Evolutionary conservation across 371 early-diverging fungal genomes (phyloP).

Genomic region (Mucor ambiguus): DNA sequence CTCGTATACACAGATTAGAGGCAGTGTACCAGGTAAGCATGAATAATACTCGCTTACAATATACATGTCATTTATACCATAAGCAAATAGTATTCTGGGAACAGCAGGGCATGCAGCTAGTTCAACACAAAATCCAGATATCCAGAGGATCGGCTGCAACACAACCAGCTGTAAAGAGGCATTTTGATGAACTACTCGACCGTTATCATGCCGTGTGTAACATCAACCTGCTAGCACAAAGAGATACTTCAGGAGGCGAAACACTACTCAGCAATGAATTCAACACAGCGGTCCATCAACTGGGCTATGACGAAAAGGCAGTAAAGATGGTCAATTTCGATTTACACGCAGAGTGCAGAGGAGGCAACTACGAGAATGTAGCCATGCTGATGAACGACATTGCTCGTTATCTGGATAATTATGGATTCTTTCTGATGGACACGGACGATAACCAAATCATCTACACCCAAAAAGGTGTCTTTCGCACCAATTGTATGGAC

Average conservation of each 20-base stretch:
- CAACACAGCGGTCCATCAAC: conserved; percentile 55
- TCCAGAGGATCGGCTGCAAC: conserved; percentile 70
- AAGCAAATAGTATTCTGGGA: conserved; percentile 89
- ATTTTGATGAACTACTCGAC: conserved; percentile 76
- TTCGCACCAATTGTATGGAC: conserved; percentile 98
- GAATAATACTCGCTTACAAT: background rate
- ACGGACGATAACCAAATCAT: conserved; percentile 57
- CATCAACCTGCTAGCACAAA: conserved; percentile 81
- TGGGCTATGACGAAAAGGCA: conserved; percentile 21
- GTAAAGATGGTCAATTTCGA: conserved; percentile 78
- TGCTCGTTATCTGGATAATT: conserved; percentile 46
- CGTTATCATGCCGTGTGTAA: conserved; percentile 79
- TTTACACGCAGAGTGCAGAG: conserved; percentile 80
- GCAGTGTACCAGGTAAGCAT: conserved; percentile 84
- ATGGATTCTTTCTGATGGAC: conserved; percentile 73
- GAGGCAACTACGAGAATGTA: conserved; percentile 81
- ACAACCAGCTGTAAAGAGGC: conserved; percentile 78
- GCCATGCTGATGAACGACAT: conserved; percentile 54
- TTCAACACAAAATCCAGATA: conserved; percentile 81
- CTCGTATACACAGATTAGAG: conserved; percentile 86
- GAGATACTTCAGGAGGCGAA: conserved; percentile 71
- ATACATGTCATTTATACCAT: background rate
- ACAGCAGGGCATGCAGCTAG: conserved; percentile 86
- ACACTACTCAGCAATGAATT: conserved; percentile 71
- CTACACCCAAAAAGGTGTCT: conserved; percentile 75